These are phyloP conservation scores for Cordyceps tenuipes DNA, from an alignment of 2,329 filamentous ascomycete genomes.

Conservation along the genomic window DNA sequence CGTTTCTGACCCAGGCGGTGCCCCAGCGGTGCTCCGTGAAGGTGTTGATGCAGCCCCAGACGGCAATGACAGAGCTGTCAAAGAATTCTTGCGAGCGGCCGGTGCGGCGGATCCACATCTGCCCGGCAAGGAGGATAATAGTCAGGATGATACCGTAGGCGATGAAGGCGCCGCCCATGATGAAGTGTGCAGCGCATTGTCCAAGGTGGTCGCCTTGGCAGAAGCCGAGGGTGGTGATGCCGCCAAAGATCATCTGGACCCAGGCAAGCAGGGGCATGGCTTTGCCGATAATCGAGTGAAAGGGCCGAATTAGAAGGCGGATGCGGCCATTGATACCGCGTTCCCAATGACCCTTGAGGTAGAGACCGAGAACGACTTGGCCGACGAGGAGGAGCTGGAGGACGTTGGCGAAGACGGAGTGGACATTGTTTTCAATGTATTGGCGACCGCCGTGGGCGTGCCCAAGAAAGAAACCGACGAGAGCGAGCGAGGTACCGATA, in stretches of 20 bases:
- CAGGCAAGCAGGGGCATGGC: constrained; percentile 77
- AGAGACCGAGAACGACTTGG: constrained; percentile 75
- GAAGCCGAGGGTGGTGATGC: constrained; percentile 85
- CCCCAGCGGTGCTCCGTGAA: constrained; percentile 98
- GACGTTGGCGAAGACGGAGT: constrained; percentile 70
- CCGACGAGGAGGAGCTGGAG: constrained; percentile 70
- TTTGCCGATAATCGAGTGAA: constrained; percentile 79
- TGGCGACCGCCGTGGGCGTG: constrained; percentile 85
- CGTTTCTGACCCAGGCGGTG: constrained; percentile 77
- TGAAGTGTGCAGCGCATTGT: constrained; percentile 93
- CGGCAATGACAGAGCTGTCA: constrained; percentile 81
- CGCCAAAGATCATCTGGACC: constrained; percentile 93
- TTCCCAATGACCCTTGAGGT: constrained; percentile 83
- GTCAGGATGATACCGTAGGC: constrained; percentile 85
- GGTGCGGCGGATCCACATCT: constrained; percentile 72
- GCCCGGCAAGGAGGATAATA: constrained; percentile 78
- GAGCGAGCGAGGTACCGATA: constrained; percentile 63
- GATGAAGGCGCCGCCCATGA: constrained; percentile 96
- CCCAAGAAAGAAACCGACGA: constrained; percentile 83
- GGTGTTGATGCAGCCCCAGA: constrained; percentile 95
- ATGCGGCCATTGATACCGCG: constrained; percentile 74
- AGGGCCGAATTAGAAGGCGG: constrained; percentile 59
- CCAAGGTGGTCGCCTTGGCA: constrained; percentile 86
- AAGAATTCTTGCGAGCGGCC: constrained; percentile 95
- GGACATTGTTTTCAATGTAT: constrained; percentile 67